A percentile compares a stretch with the other conserved stretches of the same genome.
Conservation (phyloP, 305 asterid genomes). For the Fraxinus angustifolia region DNA sequence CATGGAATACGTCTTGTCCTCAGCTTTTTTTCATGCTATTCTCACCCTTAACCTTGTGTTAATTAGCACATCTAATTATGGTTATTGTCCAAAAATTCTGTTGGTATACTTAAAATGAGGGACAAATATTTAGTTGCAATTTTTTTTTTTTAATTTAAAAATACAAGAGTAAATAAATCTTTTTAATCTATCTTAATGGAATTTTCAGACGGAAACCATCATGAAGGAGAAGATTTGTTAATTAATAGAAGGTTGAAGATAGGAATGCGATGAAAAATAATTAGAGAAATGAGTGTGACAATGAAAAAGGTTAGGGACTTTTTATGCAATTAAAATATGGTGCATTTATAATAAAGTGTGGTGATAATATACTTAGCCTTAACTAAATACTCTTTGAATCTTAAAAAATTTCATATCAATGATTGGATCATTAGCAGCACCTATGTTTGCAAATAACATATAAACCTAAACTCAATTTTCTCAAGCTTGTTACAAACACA, state of each 20-base stretch:
- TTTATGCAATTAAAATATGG: background rate
- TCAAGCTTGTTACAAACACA: background rate
- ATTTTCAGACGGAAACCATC: background rate
- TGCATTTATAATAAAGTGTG: background rate
- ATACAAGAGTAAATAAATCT: background rate
- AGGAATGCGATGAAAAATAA: background rate
- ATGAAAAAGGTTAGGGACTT: background rate
- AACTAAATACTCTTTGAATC: background rate
- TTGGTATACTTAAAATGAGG: background rate
- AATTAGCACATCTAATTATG: background rate
- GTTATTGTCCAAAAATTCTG: background rate
- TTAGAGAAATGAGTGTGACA: background rate
- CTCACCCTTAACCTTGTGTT: background rate
- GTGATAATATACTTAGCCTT: background rate
- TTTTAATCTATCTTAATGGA: background rate
- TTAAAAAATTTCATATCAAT: background rate
- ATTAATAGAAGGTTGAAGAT: background rate
- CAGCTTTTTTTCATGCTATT: background rate
- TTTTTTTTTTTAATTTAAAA: background rate
- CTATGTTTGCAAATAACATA: background rate
- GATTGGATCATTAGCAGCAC: background rate
- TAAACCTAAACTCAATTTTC: background rate
- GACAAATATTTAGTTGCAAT: background rate
- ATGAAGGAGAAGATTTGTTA: background rate
- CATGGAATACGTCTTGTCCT: background rate